Evolutionary conservation across 2,329 filamentous ascomycete genomes (phyloP).

Genomic region (Clonostachys chloroleuca): DNA sequence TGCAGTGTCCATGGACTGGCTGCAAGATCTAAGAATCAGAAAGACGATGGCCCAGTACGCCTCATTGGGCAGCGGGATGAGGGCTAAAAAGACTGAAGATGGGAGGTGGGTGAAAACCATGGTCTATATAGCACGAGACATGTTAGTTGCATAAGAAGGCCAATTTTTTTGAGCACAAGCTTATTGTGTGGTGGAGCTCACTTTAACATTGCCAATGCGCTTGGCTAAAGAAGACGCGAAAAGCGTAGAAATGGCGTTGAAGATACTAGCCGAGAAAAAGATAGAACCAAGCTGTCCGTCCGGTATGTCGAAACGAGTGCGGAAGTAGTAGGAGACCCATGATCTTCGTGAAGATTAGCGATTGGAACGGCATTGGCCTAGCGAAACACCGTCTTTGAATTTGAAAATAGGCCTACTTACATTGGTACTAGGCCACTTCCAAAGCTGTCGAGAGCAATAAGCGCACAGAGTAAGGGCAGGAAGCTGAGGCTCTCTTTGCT

Average conservation of each 20-base stretch:
- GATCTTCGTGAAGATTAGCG: constrained; percentile 40
- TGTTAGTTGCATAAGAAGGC: neutral
- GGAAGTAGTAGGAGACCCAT: constrained; percentile 55
- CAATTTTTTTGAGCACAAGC: no score
- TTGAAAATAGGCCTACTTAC: constrained; percentile 28
- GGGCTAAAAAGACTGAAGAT: constrained; percentile 58
- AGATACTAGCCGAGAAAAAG: constrained; percentile 48
- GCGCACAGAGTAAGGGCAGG: constrained; percentile 56
- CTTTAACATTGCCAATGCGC: constrained; percentile 51
- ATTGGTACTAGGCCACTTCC: constrained; percentile 65
- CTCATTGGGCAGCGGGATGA: constrained; percentile 54
- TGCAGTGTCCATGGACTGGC: constrained; percentile 66
- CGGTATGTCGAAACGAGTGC: constrained; percentile 38
- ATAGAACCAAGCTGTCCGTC: constrained; percentile 47
- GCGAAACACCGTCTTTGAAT: neutral
- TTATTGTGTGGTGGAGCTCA: neutral
- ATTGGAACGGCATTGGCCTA: neutral
- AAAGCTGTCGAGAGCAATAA: constrained; percentile 66
- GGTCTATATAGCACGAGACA: constrained; percentile 33
- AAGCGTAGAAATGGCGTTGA: constrained; percentile 46
- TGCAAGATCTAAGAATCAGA: constrained; percentile 56
- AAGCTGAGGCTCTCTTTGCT: constrained; percentile 48
- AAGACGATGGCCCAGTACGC: constrained; percentile 47
- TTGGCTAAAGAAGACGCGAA: constrained; percentile 49
- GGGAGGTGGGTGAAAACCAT: constrained; percentile 76